phyloP scores from a whole-genome alignment of 2,329 filamentous ascomycete genomes.

The Ceratocystis huliohia region DNA sequence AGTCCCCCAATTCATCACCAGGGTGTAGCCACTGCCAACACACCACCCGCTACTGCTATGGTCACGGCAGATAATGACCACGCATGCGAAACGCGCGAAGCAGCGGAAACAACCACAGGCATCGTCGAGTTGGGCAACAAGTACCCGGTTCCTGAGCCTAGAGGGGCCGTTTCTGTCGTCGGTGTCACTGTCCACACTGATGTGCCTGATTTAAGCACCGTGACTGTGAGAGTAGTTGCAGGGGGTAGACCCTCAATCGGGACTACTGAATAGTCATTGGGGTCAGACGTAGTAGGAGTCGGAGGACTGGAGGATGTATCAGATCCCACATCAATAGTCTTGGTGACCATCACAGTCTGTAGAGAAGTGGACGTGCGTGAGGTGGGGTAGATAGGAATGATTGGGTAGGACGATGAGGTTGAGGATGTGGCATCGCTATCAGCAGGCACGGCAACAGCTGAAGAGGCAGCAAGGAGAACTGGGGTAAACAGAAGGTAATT shows the following conservation, averaged over 20 bases:
- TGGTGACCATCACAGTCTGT: constrained; percentile 16
- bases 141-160: constrained; percentile 13
- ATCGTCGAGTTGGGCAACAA: constrained; percentile 5
- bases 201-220: constrained; percentile 17
- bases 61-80: background rate
- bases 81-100: constrained; percentile 20
- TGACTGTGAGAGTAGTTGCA: constrained; percentile 17
- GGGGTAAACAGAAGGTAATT: constrained; percentile 6
- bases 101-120: constrained; percentile 16
- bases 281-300: background rate
- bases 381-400: constrained; percentile 18
- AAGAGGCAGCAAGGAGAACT: constrained; percentile 11
- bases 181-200: constrained; percentile 18
- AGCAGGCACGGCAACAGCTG: constrained; percentile 7
- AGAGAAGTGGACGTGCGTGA: constrained; percentile 9
- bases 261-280: constrained; percentile 16
- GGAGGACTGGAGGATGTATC: constrained; percentile 1
- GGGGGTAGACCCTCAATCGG: constrained; percentile 16
- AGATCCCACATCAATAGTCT: constrained; percentile 12
- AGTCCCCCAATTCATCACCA: background rate
- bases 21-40: constrained; percentile 1
- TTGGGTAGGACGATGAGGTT: constrained; percentile 13
- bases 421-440: background rate
- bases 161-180: constrained; percentile 4
- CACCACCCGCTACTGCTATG: constrained; percentile 17